A percentile compares a stretch with the other conserved stretches of the same genome.
These are phyloP conservation scores for Diaporthe citri DNA, from an alignment of 2,329 filamentous ascomycete species.

Conservation along the genomic window DNA sequence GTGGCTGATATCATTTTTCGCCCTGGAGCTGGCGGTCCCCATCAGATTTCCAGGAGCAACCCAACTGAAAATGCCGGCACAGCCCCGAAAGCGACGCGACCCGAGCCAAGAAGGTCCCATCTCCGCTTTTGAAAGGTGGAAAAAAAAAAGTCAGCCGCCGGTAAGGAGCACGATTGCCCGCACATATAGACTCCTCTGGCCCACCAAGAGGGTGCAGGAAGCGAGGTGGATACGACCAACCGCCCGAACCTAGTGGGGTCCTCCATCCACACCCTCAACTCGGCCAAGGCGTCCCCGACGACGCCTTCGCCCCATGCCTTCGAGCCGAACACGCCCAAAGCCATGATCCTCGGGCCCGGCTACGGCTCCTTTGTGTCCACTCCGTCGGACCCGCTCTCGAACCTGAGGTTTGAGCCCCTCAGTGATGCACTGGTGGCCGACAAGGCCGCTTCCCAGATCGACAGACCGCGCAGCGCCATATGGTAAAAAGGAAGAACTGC, in stretches of 20 bases:
- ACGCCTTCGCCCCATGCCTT: slow-evolving; percentile 43
- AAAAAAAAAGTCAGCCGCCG: neutral
- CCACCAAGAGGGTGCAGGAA: neutral
- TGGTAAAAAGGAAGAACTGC: neutral
- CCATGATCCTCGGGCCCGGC: slow-evolving; percentile 43
- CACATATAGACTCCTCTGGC: neutral
- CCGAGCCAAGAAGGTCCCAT: neutral
- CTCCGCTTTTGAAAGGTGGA: neutral
- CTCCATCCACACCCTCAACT: slow-evolving; percentile 30
- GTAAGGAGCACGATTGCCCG: neutral
- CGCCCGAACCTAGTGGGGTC: neutral
- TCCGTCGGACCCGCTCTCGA: neutral
- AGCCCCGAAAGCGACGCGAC: neutral
- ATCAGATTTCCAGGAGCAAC: neutral
- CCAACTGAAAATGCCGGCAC: neutral
- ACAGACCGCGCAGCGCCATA: slow-evolving; percentile 1
- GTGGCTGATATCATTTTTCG: slow-evolving; percentile 35
- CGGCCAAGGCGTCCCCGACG: slow-evolving; percentile 22
- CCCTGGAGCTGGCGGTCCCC: neutral
- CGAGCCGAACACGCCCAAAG: slow-evolving; percentile 48
- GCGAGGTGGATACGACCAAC: neutral
- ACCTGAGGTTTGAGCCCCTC: neutral
- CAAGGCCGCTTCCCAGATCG: neutral
- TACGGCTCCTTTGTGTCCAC: slow-evolving; percentile 1
- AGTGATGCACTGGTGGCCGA: neutral